Evolutionary conservation across 2,329 filamentous ascomycete genomes (phyloP), one percentile per base, ranked within the genome.

Genomic region (Ceratocystis cacaofunesta): DNA sequence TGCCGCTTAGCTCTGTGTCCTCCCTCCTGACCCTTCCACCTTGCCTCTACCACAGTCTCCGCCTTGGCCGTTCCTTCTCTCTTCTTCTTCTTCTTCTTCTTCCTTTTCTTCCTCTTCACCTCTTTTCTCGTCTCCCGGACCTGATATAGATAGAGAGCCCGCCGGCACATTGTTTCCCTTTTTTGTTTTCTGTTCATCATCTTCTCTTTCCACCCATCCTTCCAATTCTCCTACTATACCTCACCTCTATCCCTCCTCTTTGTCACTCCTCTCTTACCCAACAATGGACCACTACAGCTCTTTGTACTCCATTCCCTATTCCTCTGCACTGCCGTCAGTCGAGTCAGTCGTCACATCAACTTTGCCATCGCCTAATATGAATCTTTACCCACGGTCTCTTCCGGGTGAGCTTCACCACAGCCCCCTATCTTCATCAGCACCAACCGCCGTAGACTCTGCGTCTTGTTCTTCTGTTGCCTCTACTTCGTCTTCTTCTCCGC

Each of bases 151-250:
- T 57, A 57, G 22, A 57, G 22, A 28, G 52, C 3, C 52, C 3
- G 25, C 62, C 48, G 62, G 32, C 62, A 25, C 50, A 15, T 55
- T 50, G 43, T 57, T 25, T 65, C 8, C n/a, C n/a, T 19, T 36
- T 61, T 30, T 65, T 19, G 7, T 48, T 22, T 36, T 52, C 22
- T 65, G 25, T 61, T n/a, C 68, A 30, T 19, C 57, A 63, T 65
- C 15, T 30, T 62, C 66, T 67, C 67, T 50, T 65, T 68, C 68
- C 67, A 67, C 62, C 67, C 41, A 62, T 67, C 67, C 66, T 69
- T 62, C 66, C 48, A 3, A 25, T 3, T 43, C 58, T 66, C 58
- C 65, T 67, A 58, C 66, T 66, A 65, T 58, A 67, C 52, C 57
- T 52, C 55, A 12, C 32, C 62, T 64, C 44, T 43, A 22, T 63